Evolutionary conservation across 2,329 filamentous ascomycete species (phyloP).

Genomic region (Dendrostoma leiphaemia): DNA sequence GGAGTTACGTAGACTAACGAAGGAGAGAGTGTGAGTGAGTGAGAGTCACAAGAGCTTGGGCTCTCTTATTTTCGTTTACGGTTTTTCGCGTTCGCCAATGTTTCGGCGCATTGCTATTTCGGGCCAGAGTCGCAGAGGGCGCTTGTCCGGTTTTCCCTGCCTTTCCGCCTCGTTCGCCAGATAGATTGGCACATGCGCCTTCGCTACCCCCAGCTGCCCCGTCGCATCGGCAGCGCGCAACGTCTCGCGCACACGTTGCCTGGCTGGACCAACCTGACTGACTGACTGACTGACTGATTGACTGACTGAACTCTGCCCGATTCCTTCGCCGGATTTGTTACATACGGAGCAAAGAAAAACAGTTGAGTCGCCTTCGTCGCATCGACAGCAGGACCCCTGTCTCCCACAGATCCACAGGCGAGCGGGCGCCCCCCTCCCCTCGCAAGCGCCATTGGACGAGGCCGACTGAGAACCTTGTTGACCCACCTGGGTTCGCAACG

Average conservation of each 20-base stretch:
- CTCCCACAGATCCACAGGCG: slow-evolving; percentile 16
- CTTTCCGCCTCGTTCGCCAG: background rate
- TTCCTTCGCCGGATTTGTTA: background rate
- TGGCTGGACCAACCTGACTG: too few relatives aligned
- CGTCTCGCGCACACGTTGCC: too few relatives aligned
- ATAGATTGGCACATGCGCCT: too few relatives aligned
- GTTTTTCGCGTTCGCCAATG: background rate
- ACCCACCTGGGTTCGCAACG: slow-evolving; percentile 4
- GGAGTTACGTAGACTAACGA: too few relatives aligned
- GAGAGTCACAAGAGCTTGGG: too few relatives aligned
- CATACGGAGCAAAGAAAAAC: background rate
- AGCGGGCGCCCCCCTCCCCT: slow-evolving; percentile 9
- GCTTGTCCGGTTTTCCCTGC: background rate
- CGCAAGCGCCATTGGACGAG: slow-evolving; percentile 21
- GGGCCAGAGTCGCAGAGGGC: background rate
- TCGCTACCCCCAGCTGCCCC: too few relatives aligned
- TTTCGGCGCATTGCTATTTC: background rate
- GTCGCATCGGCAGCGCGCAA: too few relatives aligned
- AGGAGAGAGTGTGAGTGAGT: too few relatives aligned
- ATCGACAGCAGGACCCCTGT: slow-evolving; percentile 20
- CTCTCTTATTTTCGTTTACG: too few relatives aligned
- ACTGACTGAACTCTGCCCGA: too few relatives aligned
- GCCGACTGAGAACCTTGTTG: slow-evolving; percentile 6
- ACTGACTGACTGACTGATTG: too few relatives aligned
- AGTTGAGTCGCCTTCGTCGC: background rate